Evolutionary conservation across 805 yeast genomes (phyloP), one percentile per base, ranked within the genome.

Genomic region (Metschnikowia kofuensis): DNA sequence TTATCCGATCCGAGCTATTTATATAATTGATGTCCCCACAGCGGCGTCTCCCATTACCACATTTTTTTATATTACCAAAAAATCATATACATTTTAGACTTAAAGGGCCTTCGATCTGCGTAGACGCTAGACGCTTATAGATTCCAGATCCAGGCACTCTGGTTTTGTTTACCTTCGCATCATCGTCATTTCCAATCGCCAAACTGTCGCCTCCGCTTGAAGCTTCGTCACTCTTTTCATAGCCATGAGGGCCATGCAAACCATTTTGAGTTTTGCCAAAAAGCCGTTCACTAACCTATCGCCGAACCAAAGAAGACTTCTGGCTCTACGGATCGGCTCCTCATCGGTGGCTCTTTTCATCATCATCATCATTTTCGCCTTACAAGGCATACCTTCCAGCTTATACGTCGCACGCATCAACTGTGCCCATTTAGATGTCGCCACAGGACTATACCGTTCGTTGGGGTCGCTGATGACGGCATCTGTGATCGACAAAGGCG

Each of bases 391-490:
- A 6, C 50, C 56, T 4, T 28, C 21, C 2, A 38, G 46, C 2
- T 53, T 59, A 21, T 65, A 63, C 52, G 58, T 75, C 9, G 67
- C 71, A 7, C 57, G 72, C 36, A 64, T 83, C 35, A 75, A 76
- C 55, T 79, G 82, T 49, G 70, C 77, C 4, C 83, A 78, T 54
- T 62, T 74, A 7, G 81, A 79, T 50, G 77, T 83, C 15, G 75
- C 83, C 0, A 56, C 65, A 15, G 87, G 87, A 1, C 61, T 83
- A 8, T 82, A 79, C 55, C 61, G 70, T 26, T 46, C 65, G n/a
- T 50, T 63, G 21, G 45, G 57, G 14, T 51, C 62, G 14, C 53
- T 54, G 15, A 48, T 52, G 26, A 54, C 57, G 12, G 54, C 55
- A 12, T 56, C 60, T 34, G 50, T 55, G 4, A 61, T 59, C 28